Conservation (phyloP, 805 yeast species). For the Candida jianshihensis region DNA sequence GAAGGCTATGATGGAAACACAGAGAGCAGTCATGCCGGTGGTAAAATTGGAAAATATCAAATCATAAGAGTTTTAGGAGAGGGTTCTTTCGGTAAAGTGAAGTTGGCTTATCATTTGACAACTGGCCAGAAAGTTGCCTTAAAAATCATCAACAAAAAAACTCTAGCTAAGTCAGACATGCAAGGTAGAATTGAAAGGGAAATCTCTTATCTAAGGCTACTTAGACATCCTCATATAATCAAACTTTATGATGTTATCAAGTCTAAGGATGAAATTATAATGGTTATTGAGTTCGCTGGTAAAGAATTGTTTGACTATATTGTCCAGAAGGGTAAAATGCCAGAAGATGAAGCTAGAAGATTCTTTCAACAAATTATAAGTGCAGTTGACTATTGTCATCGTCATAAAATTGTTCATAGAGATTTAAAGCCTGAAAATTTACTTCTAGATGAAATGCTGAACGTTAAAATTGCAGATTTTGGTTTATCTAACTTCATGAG, state of each 20-base stretch:
- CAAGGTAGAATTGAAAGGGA: constrained; percentile 95
- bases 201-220: constrained; percentile 76
- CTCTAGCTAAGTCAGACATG: constrained; percentile 92
- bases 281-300: constrained; percentile 98
- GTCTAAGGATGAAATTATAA: constrained; percentile 89
- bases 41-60: constrained; percentile 84
- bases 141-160: constrained; percentile 86
- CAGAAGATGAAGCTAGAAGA: constrained; percentile 84
- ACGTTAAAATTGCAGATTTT: constrained; percentile 94
- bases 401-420: constrained; percentile 93
- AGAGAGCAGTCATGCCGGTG: constrained; percentile 24
- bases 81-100: constrained; percentile 95
- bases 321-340: constrained; percentile 89
- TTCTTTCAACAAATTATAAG: constrained; percentile 95
- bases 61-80: constrained; percentile 90
- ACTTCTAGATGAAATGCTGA: constrained; percentile 79
- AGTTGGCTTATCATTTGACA: constrained; percentile 80
- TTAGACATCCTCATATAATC: constrained; percentile 94
- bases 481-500: constrained; percentile 95
- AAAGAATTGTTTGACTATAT: constrained; percentile 92
- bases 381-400: constrained; percentile 94
- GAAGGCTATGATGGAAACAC: constrained; percentile 19
- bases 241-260: constrained; percentile 93
- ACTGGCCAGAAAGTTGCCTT: constrained; percentile 92
- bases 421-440: constrained; percentile 95